A percentile compares a stretch with the other conserved stretches of the same genome.
phyloP scores from a whole-genome alignment of 257 asterid species.

The Solanum acaule region DNA sequence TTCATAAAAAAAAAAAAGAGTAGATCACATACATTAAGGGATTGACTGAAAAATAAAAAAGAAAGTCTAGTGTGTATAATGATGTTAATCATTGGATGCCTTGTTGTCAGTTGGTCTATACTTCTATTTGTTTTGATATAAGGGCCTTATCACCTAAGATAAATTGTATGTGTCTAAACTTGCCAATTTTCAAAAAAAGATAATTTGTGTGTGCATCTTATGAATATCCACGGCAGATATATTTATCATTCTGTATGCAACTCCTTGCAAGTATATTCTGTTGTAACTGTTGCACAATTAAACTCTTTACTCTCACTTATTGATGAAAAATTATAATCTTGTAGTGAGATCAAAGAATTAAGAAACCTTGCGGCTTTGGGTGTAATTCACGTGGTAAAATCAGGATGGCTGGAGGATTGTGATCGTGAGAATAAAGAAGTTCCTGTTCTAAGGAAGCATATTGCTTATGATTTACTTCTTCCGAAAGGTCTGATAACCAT shows the following conservation, averaged over 20 bases:
- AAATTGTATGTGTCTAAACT: background rate
- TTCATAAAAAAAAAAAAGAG: background rate
- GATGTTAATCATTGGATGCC: background rate
- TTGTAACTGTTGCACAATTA: background rate
- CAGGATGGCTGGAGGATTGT: constrained; percentile 91
- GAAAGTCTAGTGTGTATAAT: background rate
- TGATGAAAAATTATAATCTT: constrained; percentile 6
- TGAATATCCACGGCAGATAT: background rate
- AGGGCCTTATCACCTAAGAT: background rate
- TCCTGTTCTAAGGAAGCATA: constrained; percentile 68
- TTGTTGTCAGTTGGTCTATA: background rate
- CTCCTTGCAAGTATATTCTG: background rate
- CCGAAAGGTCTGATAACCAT: constrained; percentile 55
- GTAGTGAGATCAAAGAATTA: constrained; percentile 81
- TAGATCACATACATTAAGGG: background rate
- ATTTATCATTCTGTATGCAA: background rate
- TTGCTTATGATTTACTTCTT: constrained; percentile 77
- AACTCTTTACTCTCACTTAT: background rate
- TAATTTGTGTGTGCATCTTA: background rate
- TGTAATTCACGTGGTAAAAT: constrained; percentile 59
- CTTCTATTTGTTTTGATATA: background rate
- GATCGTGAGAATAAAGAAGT: constrained; percentile 58
- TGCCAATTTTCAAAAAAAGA: background rate
- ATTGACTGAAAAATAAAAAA: background rate
- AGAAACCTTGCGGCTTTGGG: constrained; percentile 78